Base-by-base conservation (phyloP, 139 green algal genomes). In the Nannochloris sp. region DNA sequence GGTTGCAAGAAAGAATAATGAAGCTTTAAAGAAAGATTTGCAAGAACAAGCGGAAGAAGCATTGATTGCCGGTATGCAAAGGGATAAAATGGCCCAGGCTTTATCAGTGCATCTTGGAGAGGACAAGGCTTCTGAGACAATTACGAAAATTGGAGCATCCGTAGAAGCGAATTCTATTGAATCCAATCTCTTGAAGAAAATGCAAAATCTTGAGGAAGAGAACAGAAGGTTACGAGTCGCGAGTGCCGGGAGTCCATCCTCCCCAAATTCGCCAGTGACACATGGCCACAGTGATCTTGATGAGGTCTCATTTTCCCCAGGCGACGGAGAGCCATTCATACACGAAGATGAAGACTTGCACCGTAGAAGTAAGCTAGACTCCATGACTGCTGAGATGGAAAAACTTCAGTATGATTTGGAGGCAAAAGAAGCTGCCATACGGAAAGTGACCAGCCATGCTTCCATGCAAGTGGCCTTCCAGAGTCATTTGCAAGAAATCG, bases 381-480 rank as follows among this genome's bases (percentile, higher is more conserved):
- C 29, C 5, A 34, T 64, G 12, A 19, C 59, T 7, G 44, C 61
- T 34, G 40, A 75, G 65, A 67, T 84, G 54, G 64, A 57, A 6
- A 34, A 23, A 27, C 67, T 84, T 61, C 34, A 83, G 60, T 23
- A 16, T 11, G 24, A 66, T 21, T 48, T 83, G 43, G 58, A 62
- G 27, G 61, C 51, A 14, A 80, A 78, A 55, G 51, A 77, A 57
- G 62, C 54, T 6, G 48, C 72, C 11, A 71, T 78, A 68, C 29
- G 62, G 51, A 59, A 53, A 24, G 27, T 84, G 34, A n/a, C 43
- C 1, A 62, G 27, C 12, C 70, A 84, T 44, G 16, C 24, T 19
- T 48, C 49, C 5, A 71, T 89, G 48, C 72, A 83, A 44, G 14
- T 53, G 19, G 65, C 62, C 29, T 53, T 68, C 10, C 11, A 70